Conservation (phyloP, 108 stramenopile species). For the Skeletonema menzelii region DNA sequence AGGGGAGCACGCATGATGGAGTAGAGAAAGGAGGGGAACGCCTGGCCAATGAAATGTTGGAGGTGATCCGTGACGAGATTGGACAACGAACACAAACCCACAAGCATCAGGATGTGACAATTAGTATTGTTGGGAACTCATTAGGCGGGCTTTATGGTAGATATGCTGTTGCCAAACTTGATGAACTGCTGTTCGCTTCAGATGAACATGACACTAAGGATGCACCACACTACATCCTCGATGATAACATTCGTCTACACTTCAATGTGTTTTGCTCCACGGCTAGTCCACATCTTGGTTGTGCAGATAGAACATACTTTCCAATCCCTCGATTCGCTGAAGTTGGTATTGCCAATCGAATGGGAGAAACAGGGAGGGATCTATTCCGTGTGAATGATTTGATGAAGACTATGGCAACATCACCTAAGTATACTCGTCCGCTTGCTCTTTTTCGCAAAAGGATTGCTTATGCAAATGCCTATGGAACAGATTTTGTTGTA, state of each 20-base stretch:
- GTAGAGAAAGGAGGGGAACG: constrained; percentile 65
- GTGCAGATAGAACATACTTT: constrained; percentile 64
- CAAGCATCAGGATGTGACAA: constrained; percentile 34
- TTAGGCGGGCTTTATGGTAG: constrained; percentile 81
- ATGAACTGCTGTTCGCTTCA: constrained; percentile 2
- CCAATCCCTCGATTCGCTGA: constrained; percentile 63
- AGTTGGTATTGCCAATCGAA: constrained; percentile 42
- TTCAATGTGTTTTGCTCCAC: constrained; percentile 71
- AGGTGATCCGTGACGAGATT: constrained; percentile 39
- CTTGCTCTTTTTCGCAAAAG: constrained; percentile 62
- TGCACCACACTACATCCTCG: constrained; percentile 11
- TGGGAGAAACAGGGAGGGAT: constrained; percentile 53
- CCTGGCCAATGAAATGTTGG: constrained; percentile 62
- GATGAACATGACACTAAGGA: neutral
- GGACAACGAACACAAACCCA: neutral
- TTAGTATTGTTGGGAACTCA: constrained; percentile 77
- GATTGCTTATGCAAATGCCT: constrained; percentile 82
- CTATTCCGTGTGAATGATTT: constrained; percentile 63
- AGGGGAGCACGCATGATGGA: constrained; percentile 70
- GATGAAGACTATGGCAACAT: constrained; percentile 50
- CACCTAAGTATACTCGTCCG: constrained; percentile 56
- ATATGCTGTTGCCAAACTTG: constrained; percentile 61
- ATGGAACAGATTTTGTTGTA: constrained; percentile 82
- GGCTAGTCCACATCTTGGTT: constrained; percentile 80
- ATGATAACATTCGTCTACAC: constrained; percentile 40